Base-by-base conservation (phyloP, 2,329 filamentous ascomycete genomes). In the Tolypocladium tundrense region DNA sequence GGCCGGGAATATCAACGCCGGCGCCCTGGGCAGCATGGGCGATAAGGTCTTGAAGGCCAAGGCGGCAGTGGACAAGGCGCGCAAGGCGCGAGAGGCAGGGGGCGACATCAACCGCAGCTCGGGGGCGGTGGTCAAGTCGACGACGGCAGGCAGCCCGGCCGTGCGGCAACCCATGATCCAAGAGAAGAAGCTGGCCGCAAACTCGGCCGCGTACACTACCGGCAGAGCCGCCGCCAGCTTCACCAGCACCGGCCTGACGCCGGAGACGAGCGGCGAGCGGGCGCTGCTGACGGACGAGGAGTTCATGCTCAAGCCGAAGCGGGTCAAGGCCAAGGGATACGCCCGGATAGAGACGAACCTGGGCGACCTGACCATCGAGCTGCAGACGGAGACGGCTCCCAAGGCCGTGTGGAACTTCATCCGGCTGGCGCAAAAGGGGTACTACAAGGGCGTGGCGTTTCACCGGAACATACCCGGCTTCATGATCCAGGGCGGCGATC, bases 401-500 rank as follows among this genome's bases (percentile, higher is more conserved):
- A 89, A 88, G 65, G 91, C 94, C 0, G 94, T 97, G 1, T 99
- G 93, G 91, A 99, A 99, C 72, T 99, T 99, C 68, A 84, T 96
- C 56, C 86, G 88, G 58, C 77, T 99, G 5, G 85, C 91, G 1
- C 88, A 96, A 68, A 90, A 88, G 63, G 93, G 93, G 1, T 97
- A 96, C 73, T 99, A 97, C 76, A 85, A 84, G 55, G 84, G 83
- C 62, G 87, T 96, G 2, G 73, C 81, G 14, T 99, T 99, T 69
- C 94, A 99, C 72, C 86, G 94, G 61, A 97, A 95, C 70, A 97
- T 99, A 66, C 87, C 87, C 59, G 90, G 89, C 65, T 99, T 99
- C 70, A 99, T 99, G 94, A 90, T 99, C 43, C 94, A 99, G 71
- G 93, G 93, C 50, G 94, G 94, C 42, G 94, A 99, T 69, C 94